Evolutionary conservation across 2,329 filamentous ascomycete species (phyloP).

Genomic region (Aspergillus tamarii): DNA sequence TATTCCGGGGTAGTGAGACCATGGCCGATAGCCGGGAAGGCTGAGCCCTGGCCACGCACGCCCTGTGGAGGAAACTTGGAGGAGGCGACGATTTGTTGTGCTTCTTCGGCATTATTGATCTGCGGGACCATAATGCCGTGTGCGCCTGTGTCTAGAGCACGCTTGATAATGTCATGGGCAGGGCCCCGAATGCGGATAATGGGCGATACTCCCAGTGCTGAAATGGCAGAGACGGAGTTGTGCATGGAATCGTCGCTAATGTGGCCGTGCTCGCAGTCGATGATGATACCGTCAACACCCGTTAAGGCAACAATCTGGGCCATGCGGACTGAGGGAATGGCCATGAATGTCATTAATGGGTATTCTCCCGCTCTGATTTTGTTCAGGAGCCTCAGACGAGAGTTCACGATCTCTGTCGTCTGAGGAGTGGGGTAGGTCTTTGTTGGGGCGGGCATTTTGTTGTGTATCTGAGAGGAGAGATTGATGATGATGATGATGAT

Average conservation of each 20-base stretch:
- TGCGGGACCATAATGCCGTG: slow-evolving; percentile 55
- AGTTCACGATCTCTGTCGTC: slow-evolving; percentile 43
- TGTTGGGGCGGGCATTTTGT: slow-evolving; percentile 6
- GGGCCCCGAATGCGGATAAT: slow-evolving; percentile 27
- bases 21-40: slow-evolving; percentile 38
- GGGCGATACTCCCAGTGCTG: slow-evolving; percentile 29
- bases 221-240: slow-evolving; percentile 29
- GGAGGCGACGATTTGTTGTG: slow-evolving; percentile 33
- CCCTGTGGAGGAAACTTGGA: slow-evolving; percentile 36
- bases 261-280: slow-evolving; percentile 33
- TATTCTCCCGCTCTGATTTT: slow-evolving; percentile 43
- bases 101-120: slow-evolving; percentile 56
- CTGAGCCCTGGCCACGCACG: slow-evolving; percentile 33
- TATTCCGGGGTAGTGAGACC: slow-evolving; percentile 34
- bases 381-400: slow-evolving; percentile 50
- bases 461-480: not conserved
- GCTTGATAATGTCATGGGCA: slow-evolving; percentile 28
- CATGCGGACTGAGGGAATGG: slow-evolving; percentile 50
- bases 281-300: slow-evolving; percentile 67
- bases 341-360: slow-evolving; percentile 55
- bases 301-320: slow-evolving; percentile 63
- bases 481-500: not conserved
- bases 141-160: slow-evolving; percentile 30
- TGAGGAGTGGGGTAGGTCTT: slow-evolving; percentile 33
- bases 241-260: slow-evolving; percentile 35